A percentile compares a stretch with the other conserved stretches of the same genome.
These are phyloP conservation scores for Tetraselmis chui DNA, from an alignment of 139 green algal species.

Conservation along the genomic window DNA sequence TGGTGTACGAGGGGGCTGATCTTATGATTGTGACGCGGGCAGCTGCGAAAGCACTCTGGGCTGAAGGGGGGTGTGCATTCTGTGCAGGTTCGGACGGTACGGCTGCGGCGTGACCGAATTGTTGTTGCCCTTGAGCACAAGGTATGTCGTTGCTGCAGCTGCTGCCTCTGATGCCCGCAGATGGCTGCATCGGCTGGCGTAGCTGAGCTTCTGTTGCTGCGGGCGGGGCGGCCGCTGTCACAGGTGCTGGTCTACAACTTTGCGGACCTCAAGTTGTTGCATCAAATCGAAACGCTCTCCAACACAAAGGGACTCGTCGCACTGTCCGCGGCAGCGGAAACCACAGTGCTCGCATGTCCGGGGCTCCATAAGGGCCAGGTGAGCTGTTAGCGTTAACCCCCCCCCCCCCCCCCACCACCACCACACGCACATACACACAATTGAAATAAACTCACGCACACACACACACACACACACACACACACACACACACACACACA, in stretches of 20 bases:
- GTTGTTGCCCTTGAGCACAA: constrained; percentile 93
- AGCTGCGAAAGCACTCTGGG: too few relatives aligned
- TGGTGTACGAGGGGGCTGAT: too few relatives aligned
- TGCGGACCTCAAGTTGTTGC: constrained; percentile 81
- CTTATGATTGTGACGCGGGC: too few relatives aligned
- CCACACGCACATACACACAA: too few relatives aligned
- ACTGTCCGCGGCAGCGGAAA: constrained; percentile 66
- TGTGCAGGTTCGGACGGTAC: constrained; percentile 73
- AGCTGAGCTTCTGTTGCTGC: neutral
- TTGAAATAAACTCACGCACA: too few relatives aligned
- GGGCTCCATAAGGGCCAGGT: constrained; percentile 85
- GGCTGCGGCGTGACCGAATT: constrained; percentile 81
- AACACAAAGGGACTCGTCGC: constrained; percentile 80
- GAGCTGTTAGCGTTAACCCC: neutral
- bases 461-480: too few relatives aligned
- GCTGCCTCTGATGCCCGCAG: neutral
- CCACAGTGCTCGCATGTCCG: constrained; percentile 86
- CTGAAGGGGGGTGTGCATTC: too few relatives aligned
- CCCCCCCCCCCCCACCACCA: too few relatives aligned
- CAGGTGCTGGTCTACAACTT: constrained; percentile 90
- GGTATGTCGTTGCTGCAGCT: too few relatives aligned
- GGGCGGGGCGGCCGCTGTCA: neutral
- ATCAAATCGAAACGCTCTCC: constrained; percentile 82
- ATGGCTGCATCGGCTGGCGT: neutral
- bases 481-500: too few relatives aligned